A percentile compares a stretch with the other conserved stretches of the same genome.
phyloP scores from a whole-genome alignment of 2,329 filamentous ascomycete species.

The Trichophyton mentagrophytes region DNA sequence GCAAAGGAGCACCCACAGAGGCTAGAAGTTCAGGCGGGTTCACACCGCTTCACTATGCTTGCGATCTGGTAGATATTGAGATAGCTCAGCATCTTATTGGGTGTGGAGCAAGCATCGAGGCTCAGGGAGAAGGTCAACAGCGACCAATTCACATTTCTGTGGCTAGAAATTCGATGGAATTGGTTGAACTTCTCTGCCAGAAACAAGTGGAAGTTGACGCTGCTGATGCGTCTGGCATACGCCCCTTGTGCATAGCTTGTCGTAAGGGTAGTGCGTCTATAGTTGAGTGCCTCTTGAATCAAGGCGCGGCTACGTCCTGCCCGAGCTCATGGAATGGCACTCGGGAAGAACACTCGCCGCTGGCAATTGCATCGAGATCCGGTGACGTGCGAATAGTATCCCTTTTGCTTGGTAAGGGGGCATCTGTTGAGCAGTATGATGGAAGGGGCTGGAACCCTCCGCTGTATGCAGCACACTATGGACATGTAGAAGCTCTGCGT shows the following conservation, averaged over 20 bases:
- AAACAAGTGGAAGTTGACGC: constrained; percentile 21
- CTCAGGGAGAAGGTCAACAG: constrained; percentile 17
- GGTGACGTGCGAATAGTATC: constrained; percentile 4
- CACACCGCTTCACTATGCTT: constrained; percentile 29
- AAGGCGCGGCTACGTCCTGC: constrained; percentile 17
- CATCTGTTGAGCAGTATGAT: constrained; percentile 24
- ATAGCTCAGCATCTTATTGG: constrained; percentile 24
- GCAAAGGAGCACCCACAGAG: constrained; percentile 22
- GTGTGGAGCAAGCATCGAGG: constrained; percentile 25
- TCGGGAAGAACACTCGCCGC: constrained; percentile 23
- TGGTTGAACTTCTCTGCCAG: constrained; percentile 24
- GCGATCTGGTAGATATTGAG: constrained; percentile 20
- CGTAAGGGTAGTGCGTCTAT: constrained; percentile 23
- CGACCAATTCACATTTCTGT: constrained; percentile 27
- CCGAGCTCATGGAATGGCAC: constrained; percentile 18
- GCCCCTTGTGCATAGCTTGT: constrained; percentile 27
- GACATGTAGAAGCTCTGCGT: constrained; percentile 24
- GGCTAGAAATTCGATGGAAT: constrained; percentile 17
- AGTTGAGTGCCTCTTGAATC: constrained; percentile 24
- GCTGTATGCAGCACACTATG: constrained; percentile 28
- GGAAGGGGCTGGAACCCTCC: constrained; percentile 27
- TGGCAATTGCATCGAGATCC: background rate
- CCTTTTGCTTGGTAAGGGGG: constrained; percentile 17
- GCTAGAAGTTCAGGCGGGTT: constrained; percentile 20
- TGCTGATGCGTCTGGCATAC: constrained; percentile 21